phyloP scores from a whole-genome alignment of 2,329 filamentous ascomycete species.

The Ophiostoma perfectum region DNA sequence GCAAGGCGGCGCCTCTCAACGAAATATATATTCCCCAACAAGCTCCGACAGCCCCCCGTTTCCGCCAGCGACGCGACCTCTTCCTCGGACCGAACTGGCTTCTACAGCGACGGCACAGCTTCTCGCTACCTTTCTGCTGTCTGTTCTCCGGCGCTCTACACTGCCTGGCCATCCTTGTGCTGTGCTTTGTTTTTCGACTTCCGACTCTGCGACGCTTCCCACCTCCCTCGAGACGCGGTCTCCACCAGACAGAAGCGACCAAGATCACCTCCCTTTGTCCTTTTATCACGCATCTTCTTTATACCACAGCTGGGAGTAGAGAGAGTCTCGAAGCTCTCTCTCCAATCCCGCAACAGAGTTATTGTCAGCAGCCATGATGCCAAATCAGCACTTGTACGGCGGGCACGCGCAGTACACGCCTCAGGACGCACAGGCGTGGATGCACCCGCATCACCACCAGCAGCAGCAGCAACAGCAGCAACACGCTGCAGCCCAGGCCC shows the following conservation, averaged over 20 bases:
- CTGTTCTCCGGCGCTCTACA: not conserved
- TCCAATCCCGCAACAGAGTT: not conserved
- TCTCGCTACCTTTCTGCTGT: not conserved
- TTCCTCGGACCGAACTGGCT: not conserved
- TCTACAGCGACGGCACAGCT: not conserved
- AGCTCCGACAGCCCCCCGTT: not conserved
- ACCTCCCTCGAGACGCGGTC: slow-evolving; percentile 6
- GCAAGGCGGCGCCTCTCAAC: not conserved
- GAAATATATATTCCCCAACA: not conserved
- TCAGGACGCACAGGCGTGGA: slow-evolving; percentile 58
- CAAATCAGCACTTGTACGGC: slow-evolving; percentile 59
- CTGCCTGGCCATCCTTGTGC: slow-evolving; percentile 1
- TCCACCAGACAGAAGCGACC: not conserved
- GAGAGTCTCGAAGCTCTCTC: slow-evolving; percentile 11
- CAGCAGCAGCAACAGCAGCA: slow-evolving; percentile 41
- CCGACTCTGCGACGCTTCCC: not conserved
- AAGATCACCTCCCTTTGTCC: slow-evolving; percentile 1
- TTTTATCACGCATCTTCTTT: not conserved
- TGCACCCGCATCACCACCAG: slow-evolving; percentile 68
- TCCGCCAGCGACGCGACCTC: not conserved
- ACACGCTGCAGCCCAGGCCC: slow-evolving; percentile 27
- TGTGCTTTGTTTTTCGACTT: slow-evolving; percentile 2
- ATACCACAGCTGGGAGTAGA: slow-evolving; percentile 6
- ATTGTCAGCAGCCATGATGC: slow-evolving; percentile 47
- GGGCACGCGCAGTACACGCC: slow-evolving; percentile 61